A percentile compares a stretch with the other conserved stretches of the same genome.
Evolutionary conservation across 441 rosid genomes (phyloP).

Genomic region (Rhodomyrtus psidioides): DNA sequence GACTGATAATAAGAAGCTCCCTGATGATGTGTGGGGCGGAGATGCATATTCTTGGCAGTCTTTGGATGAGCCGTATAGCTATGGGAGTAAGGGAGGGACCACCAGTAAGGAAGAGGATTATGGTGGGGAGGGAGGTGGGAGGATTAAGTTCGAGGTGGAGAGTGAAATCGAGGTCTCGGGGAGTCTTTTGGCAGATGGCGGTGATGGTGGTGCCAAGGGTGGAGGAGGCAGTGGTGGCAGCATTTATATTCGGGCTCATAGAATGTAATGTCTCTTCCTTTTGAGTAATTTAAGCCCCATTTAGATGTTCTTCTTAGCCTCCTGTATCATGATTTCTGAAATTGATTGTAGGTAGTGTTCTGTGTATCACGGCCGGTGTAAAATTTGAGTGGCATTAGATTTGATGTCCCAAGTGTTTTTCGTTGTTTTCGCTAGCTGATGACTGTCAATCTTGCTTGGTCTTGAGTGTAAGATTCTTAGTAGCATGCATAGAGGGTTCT

Average conservation of each 20-base stretch:
- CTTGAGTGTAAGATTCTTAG: not conserved
- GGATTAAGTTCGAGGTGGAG: slow-evolving; percentile 32
- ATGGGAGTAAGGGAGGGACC: slow-evolving; percentile 72
- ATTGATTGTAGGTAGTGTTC: not conserved
- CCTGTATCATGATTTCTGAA: not conserved
- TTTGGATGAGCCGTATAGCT: slow-evolving; percentile 57
- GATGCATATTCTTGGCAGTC: slow-evolving; percentile 72
- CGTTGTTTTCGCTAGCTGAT: not conserved
- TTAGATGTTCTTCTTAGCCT: not conserved
- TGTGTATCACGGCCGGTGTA: not conserved
- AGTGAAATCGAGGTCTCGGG: slow-evolving; percentile 56
- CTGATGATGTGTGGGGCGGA: slow-evolving; percentile 78
- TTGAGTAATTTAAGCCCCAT: not conserved
- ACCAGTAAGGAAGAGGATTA: slow-evolving; percentile 49
- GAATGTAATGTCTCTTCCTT: slow-evolving; percentile 47
- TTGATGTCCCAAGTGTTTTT: not conserved
- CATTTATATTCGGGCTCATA: slow-evolving; percentile 55
- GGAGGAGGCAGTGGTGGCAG: slow-evolving; percentile 99
- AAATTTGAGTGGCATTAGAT: not conserved
- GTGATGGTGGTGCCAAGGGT: slow-evolving; percentile 77
- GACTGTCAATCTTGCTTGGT: not conserved
- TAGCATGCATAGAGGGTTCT: not conserved
- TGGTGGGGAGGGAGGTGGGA: slow-evolving; percentile 77
- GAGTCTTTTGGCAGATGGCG: slow-evolving; percentile 75
- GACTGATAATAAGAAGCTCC: slow-evolving; percentile 40